Conservation (phyloP, 257 asterid genomes). For the Perilla frutescens region DNA sequence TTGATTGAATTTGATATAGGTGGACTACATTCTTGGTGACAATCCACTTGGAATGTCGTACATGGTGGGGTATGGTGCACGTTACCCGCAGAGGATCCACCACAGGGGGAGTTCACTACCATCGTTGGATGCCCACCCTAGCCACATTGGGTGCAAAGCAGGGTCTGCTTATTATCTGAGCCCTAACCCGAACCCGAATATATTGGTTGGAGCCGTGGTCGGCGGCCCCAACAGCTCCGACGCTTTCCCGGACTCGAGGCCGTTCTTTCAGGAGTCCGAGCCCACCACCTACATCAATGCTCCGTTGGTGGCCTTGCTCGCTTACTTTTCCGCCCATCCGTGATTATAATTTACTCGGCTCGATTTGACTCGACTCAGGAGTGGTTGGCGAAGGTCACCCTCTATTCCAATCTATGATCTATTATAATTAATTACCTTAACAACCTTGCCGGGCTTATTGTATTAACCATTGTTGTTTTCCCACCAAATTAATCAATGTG, state of each 20-base stretch:
- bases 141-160: conserved; percentile 63
- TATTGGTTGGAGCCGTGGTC: conserved; percentile 73
- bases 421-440: not conserved
- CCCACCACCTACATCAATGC: conserved; percentile 90
- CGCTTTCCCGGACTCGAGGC: conserved; percentile 74
- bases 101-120: conserved; percentile 82
- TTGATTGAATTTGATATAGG: conserved; percentile 41
- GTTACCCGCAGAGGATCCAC: conserved; percentile 74
- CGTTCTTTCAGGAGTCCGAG: conserved; percentile 77
- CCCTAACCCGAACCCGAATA: conserved; percentile 75
- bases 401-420: not conserved
- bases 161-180: conserved; percentile 65
- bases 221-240: conserved; percentile 80
- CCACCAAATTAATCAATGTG: not conserved
- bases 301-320: conserved; percentile 77
- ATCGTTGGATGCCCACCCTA: conserved; percentile 61
- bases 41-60: conserved; percentile 84
- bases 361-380: not conserved
- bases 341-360: conserved; percentile 21
- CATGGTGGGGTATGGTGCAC: conserved; percentile 87
- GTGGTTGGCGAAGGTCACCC: not conserved
- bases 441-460: no score
- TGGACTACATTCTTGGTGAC: conserved; percentile 87
- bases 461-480: not conserved
- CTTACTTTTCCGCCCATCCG: conserved; percentile 74